Percentiles rank a stretch among this genome's conserved stretches.
Evolutionary conservation across 1,284 basidiomycete species (phyloP).

Genomic region (Ceratobasidium sp.): DNA sequence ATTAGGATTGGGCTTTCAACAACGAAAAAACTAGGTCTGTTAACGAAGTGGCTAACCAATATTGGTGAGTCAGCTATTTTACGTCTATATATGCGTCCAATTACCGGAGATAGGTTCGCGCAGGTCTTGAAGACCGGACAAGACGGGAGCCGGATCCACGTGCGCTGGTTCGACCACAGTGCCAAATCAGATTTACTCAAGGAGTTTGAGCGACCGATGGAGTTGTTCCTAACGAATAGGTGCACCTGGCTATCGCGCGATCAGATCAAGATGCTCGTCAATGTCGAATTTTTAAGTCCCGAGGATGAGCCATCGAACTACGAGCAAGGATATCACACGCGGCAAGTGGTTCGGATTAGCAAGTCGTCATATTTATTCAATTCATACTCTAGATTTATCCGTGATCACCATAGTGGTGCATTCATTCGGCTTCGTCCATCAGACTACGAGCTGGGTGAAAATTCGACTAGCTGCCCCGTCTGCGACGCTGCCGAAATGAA

Average conservation of each 20-base stretch:
- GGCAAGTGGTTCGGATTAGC: not conserved
- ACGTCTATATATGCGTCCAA: not conserved
- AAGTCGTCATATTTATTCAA: not conserved
- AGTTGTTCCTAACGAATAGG: constrained; percentile 10
- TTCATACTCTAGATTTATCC: not conserved
- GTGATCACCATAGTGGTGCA: not conserved
- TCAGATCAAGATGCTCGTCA: constrained; percentile 7
- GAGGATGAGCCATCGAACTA: not conserved
- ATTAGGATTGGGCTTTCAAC: constrained; percentile 29
- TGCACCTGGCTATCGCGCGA: not conserved
- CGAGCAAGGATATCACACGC: constrained; percentile 1
- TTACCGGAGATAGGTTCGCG: constrained; percentile 1
- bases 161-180: constrained; percentile 37
- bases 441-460: not conserved
- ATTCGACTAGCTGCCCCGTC: not conserved
- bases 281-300: not conserved
- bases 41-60: not conserved
- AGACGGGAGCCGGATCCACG: constrained; percentile 1
- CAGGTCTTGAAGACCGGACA: not conserved
- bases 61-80: not conserved
- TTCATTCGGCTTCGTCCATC: constrained; percentile 15
- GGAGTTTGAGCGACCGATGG: constrained; percentile 21
- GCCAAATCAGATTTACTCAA: constrained; percentile 13
- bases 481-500: not conserved
- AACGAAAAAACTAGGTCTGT: not conserved